Conservation (phyloP, 1,284 basidiomycete genomes). For the Tilletia walkeri region DNA sequence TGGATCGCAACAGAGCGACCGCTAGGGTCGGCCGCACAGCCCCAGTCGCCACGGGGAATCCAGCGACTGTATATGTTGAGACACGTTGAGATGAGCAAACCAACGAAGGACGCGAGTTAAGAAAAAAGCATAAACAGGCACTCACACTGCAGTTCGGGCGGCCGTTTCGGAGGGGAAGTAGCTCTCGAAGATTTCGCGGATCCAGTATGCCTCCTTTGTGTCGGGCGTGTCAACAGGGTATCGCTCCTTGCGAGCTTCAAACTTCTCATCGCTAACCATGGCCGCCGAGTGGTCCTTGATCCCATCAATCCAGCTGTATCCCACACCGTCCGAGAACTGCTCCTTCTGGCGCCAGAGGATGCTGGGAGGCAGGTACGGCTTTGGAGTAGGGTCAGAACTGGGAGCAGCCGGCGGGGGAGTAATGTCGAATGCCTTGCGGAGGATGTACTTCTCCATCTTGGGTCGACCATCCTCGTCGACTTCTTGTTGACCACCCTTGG, state of each 20-base stretch:
- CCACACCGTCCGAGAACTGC: conserved; percentile 98
- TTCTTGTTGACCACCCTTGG: conserved; percentile 74
- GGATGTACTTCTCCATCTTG: conserved; percentile 70
- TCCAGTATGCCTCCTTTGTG: conserved; percentile 95
- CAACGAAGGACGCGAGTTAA: no score
- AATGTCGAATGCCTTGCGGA: conserved; percentile 95
- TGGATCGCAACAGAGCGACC: conserved; percentile 94
- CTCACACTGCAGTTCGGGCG: conserved; percentile 77
- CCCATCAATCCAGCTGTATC: conserved; percentile 99
- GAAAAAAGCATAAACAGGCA: conserved; percentile 58
- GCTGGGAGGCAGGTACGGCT: conserved; percentile 82
- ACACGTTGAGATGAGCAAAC: no score
- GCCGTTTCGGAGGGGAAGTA: conserved; percentile 74
- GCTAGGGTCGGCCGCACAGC: conserved; percentile 88
- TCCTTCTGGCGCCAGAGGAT: conserved; percentile 99
- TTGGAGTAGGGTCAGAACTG: conserved; percentile 20
- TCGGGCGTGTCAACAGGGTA: conserved; percentile 83
- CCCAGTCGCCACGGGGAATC: conserved; percentile 95
- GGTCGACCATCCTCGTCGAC: conserved; percentile 62
- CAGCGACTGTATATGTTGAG: conserved; percentile 57
- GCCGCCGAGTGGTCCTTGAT: conserved; percentile 84
- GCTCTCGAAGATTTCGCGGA: conserved; percentile 88
- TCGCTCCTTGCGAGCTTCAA: conserved; percentile 71
- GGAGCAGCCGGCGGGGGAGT: conserved; percentile 52
- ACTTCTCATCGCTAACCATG: conserved; percentile 76